Base-by-base conservation (phyloP, 225 moss, liverwort and hornwort species). In the Thuidium tamariscinum region DNA sequence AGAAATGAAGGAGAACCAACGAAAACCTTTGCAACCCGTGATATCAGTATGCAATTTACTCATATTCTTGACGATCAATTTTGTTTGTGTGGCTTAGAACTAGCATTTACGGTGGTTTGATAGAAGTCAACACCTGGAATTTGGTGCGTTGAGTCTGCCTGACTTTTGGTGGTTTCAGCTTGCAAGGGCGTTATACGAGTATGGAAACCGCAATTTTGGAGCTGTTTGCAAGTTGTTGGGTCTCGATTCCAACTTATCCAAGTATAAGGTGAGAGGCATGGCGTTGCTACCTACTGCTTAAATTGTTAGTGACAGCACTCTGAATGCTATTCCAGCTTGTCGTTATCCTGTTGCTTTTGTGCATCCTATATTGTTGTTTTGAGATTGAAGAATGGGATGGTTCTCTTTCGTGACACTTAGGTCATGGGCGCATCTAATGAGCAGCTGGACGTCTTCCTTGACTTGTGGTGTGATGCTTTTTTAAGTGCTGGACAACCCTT, bases 371-470 rank as follows among this genome's bases (percentile, higher is more conserved):
- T 39, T 76, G 5, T 42, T 55, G 57, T 27, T 66, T 71, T 64
- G 82, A 82, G 55, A 81, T 69, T 85, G 79, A 85, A 64, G 82
- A 74, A 46, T 11, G 72, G 63, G 42, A 60, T 77, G 59, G 41
- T 62, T 87, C 41, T 59, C 52, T 57, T 80, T 52, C 11, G 32
- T 80, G 57, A 65, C 13, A 46, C 36, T 74, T 46, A 95, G 95
- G 88, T 92, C 65, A 87, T 94, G 41, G 95, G 95, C 42, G 96
- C 96, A 82, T 96, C 96, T 10, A 83, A 90, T 72, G 96, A 95
- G 89, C 96, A 96, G 87, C 86, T 95, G 84, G 96, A 96, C 57
- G 96, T 96, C 49, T 93, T 96, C 90, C 91, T 94, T 80, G 96
- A 95, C 64, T 76, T 96, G 81, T 96, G 96, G 96, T 95, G 94